Percentiles rank a stretch among this genome's conserved stretches.
Evolutionary conservation across 2,329 filamentous ascomycete genomes (phyloP).

Genomic region (Sporothrix brunneoviolacea): DNA sequence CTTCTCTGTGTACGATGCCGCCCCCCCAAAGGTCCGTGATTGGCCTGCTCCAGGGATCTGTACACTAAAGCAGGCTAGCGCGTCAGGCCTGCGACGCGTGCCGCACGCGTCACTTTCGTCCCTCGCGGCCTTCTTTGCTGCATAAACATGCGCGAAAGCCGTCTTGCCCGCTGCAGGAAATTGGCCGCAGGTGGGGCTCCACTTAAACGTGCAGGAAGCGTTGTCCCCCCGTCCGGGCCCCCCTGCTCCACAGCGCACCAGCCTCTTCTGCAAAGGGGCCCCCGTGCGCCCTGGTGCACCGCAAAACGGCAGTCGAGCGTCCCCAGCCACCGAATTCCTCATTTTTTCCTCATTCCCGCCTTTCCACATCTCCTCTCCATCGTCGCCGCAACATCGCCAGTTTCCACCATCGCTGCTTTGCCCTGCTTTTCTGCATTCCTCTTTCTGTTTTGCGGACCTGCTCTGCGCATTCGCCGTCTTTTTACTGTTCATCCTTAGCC

Average conservation of each 20-base stretch:
- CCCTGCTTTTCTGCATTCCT: background rate
- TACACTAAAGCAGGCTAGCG: background rate
- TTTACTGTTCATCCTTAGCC: conserved; percentile 3
- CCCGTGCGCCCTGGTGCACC: background rate
- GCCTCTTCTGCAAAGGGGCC: too few species aligned
- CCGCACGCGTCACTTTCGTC: conserved; percentile 17
- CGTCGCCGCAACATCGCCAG: conserved; percentile 1
- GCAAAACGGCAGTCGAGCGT: conserved; percentile 6
- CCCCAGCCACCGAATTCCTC: conserved; percentile 15
- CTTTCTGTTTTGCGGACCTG: background rate
- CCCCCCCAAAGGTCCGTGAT: too few species aligned
- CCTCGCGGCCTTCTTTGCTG: background rate
- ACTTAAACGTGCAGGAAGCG: background rate
- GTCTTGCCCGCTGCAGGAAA: background rate
- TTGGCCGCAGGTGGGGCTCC: background rate
- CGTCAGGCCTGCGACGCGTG: conserved; percentile 9
- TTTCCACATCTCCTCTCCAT: conserved; percentile 2
- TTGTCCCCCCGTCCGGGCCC: background rate
- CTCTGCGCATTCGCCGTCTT: background rate
- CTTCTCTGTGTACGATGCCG: too few species aligned
- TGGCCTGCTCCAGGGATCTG: conserved; percentile 4
- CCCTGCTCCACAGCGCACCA: too few species aligned
- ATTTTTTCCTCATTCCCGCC: background rate
- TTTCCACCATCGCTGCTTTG: background rate
- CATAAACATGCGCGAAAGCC: too few species aligned